Base-by-base conservation (phyloP, 73 alveolate species). In the Loxodes magnus region DNA sequence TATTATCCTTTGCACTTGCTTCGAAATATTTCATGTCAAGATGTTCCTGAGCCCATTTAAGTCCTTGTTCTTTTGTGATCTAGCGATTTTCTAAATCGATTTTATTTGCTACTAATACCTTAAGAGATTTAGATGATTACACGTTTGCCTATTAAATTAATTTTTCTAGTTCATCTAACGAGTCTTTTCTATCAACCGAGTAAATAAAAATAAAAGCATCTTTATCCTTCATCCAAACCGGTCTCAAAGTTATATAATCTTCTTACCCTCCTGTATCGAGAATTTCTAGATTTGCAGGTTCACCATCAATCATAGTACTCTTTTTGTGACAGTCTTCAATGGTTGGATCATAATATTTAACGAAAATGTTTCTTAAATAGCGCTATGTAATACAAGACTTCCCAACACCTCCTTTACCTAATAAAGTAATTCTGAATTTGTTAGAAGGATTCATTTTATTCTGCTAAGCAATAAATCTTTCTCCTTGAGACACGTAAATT, bases 171-270 rank as follows among this genome's bases (percentile, higher is more conserved):
- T 28, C 4, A 19, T 54, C 56, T n/a, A 54, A 54, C 16, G 67
- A 41, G 22, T 64, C 79, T 12, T 19, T 19, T 36, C 20, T 20
- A 43, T 64, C 67, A 14, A 64, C 38, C 9, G 79, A 64, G 67
- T 31, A 64, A 24, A 64, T 64, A n/a, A 56, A 56, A 23, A 64
- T 64, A 37, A 55, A 54, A 12, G 73, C 79, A 64, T 64, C 79
- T n/a, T 22, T 29, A 3, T 43, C 23, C 20, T 54, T 37, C 30
- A 54, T 54, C 67, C 67, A 54, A 16, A 28, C 60, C 16, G 30
- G 66, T 9, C 30, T 39, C 28, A 54, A 17, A 14, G 64, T 23
- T 23, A 15, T 21, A 28, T 50, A 50, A 21, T 50, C 64, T 15
- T 50, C 64, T 37, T 23, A 28, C 0, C 67, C 67, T 38, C 49